Evolutionary conservation across 148 eudicot species (phyloP), one percentile per base, ranked within the genome.

Genomic region (Cornus kousa): DNA sequence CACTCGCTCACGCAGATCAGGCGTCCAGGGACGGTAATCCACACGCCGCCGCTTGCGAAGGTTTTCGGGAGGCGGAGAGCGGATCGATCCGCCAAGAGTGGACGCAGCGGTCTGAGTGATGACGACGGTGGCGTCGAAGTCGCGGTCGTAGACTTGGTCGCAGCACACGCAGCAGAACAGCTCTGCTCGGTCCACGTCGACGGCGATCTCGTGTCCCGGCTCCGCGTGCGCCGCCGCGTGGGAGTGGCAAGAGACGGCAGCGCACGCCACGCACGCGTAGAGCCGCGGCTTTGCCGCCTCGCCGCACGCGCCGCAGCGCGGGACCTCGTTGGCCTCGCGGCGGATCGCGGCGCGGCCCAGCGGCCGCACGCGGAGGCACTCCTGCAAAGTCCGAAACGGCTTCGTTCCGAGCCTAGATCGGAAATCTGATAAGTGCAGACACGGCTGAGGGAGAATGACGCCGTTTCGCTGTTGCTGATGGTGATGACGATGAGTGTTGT

Each of bases 61-160:
- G 20, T 80, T 89, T 85, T 88, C 91, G 35, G 79, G 76, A 24
- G 72, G 35, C 17, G 76, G 84, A 0, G 76, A 71, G 0, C 32
- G 64, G 73, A 75, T 72, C 39, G 81, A 70, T 50, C 80, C 82
- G 31, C 73, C 80, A 4, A 60, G 75, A 37, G 71, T 74, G 1
- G 83, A 73, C 40, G 84, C 84, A 14, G 32, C 75, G 10, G 86
- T 67, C 78, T 80, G 86, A 5, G 75, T 83, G 28, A 84, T 67
- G 40, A 87, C 85, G 14, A 91, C 90, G 9, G 83, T 86, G 11
- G 81, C 70, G 57, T 92, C 97, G 83, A 92, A 90, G 40, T 88
- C 94, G 16, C 78, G 75, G 71, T 89, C 92, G 76, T 92, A 92
- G 7, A 90, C 89, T 75, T 92, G 97, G 67, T 92, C 94, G 0